Evolutionary conservation across 2,329 filamentous ascomycete genomes (phyloP), one percentile per base, ranked within the genome.

Genomic region (Exophiala spinifera): DNA sequence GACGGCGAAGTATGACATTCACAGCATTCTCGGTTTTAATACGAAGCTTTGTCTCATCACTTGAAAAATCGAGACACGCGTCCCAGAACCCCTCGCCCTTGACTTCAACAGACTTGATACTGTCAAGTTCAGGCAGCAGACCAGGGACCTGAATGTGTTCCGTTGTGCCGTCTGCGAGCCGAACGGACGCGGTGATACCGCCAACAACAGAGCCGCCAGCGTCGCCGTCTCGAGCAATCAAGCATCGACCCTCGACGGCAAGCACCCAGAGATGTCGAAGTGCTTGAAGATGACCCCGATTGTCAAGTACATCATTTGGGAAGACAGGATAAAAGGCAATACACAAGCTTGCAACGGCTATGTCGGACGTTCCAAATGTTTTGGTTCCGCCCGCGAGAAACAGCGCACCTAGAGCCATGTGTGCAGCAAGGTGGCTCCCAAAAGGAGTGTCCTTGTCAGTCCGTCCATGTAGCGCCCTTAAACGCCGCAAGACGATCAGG

Each of bases 181-280:
- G 79, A 51, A 96, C 79, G 3, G 79, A 78, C 2, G 47, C 62
- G n/a, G 49, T 56, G 43, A 96, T 78, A 0, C 88, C 84, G 1
- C 91, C 80, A 6, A 84, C 82, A 46, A 96, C 82, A 0, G 91
- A 88, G 40, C 90, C 84, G 37, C 87, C 84, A 0, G 89, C 95
- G 55, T 94, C 85, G 2, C 94, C 82, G 63, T 99, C 94, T 57
- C 92, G 88, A 15, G 89, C 83, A 1, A 99, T 83, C 0, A 99
- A 80, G 67, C 92, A 97, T 48, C 95, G 83, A 8, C 90, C 84
- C 65, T 99, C 94, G 0, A 89, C 87, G 1, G 94, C 94, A 3
- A 99, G 79, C 10, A 96, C 92, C 94, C 94, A 99, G 66, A 99
- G 88, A 71, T 99, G 92, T 4, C 95, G 85, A 74, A 99, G 94